Evolutionary conservation across 345 rosid genomes (phyloP), one percentile per base, ranked within the genome.

Genomic region (Clausena lansium): DNA sequence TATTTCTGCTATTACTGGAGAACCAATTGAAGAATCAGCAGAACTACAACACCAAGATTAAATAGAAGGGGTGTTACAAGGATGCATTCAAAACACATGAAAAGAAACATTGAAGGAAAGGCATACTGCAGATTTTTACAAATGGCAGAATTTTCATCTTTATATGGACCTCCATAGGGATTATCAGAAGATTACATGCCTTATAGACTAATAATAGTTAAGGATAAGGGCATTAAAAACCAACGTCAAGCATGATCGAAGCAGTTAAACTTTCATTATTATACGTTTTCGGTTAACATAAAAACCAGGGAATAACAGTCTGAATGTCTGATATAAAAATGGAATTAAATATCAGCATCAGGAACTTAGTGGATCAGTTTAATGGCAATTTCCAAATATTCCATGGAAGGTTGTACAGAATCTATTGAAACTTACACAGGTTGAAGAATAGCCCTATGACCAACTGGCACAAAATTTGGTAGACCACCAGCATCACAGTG

Each of bases 401-500:
- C 7, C 22, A 36, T 5, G 66, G 25, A 24, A 20, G n/a, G 8
- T 74, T 10, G 36, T 28, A 62, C 11, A 45, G 7, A 74, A 61
- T 41, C 80, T 69, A 41, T 30, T 22, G 63, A 20, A 77, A 52
- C 80, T 45, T 41, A 70, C 76, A 36, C 2, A 2, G 38, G 62
- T 1, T 77, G 35, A 33, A 33, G 22, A 70, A 50, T 32, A 25
- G 11, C 30, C 28, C 6, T 3, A 5, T 13, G 69, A 41, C n/a
- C 32, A 70, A 10, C 33, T 2, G 60, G 30, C 11, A 15, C 39
- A 61, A 57, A 13, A 41, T 69, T 14, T 19, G 45, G 59, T 14
- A 68, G 5, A 27, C 38, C 24, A 14, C n/a, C 62, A 70, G 35
- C 47, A 77, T 45, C 59, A 32, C 6, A 47, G 10, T 1, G 60